These are phyloP conservation scores for Orychophragmus violaceus DNA, from an alignment of 345 rosid species.

Conservation along the genomic window DNA sequence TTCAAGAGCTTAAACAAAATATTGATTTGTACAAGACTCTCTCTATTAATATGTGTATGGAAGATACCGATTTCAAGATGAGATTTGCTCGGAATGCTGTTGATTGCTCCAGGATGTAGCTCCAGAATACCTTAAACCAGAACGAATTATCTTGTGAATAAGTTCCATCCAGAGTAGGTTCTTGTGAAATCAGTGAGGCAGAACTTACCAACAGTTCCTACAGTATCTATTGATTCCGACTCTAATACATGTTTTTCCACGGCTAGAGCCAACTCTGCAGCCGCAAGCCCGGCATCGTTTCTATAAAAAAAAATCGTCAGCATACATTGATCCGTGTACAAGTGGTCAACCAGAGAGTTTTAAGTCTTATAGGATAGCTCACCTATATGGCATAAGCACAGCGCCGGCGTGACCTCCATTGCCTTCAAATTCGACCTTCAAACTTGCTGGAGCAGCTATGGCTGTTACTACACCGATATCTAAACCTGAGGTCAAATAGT, in stretches of 20 bases:
- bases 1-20: background rate
- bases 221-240: slow-evolving; percentile 83
- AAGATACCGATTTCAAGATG: slow-evolving; percentile 74
- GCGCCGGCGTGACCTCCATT: slow-evolving; percentile 96
- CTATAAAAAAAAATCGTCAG: slow-evolving; percentile 31
- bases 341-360: background rate
- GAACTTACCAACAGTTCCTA: slow-evolving; percentile 78
- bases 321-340: background rate
- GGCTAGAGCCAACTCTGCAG: slow-evolving; percentile 81
- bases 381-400: slow-evolving; percentile 89
- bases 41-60: background rate
- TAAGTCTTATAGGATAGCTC: background rate
- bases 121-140: slow-evolving; percentile 55
- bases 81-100: slow-evolving; percentile 93
- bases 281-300: slow-evolving; percentile 94
- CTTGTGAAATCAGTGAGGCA: background rate
- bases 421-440: slow-evolving; percentile 86
- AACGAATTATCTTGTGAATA: background rate
- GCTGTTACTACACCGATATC: slow-evolving; percentile 84
- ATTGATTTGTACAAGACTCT: background rate
- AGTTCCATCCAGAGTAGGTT: background rate
- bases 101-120: slow-evolving; percentile 91
- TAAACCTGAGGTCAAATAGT: slow-evolving; percentile 36
- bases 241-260: slow-evolving; percentile 79
- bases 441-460: slow-evolving; percentile 95